Evolutionary conservation across 345 rosid genomes (phyloP), one percentile per base, ranked within the genome.

Genomic region (Populus ilicifolia): DNA sequence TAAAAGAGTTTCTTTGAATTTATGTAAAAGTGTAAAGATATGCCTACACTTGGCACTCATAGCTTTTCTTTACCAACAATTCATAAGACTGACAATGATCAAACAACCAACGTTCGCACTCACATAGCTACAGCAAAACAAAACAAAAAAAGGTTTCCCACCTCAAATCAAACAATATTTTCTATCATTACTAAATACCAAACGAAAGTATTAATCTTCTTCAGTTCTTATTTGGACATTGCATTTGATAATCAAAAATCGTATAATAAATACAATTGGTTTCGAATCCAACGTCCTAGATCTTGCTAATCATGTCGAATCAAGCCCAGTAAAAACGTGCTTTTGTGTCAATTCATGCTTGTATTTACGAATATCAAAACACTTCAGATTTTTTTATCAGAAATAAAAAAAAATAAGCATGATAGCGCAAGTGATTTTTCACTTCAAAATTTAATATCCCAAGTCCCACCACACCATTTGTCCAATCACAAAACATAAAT

Each of bases 101-200:
- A 38, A 48, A 23, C 48, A 74, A 74, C 54, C 30, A 71, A 71
- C 46, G 29, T 25, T 59, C 18, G 71, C 73, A 11, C 4, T 67
- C 11, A n/a, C 68, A 76, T 38, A 71, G 56, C 67, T n/a, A 66
- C 79, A 54, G 41, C 71, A 64, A 14, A 3, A 59, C 14, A 39
- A 3, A 46, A 43, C 16, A 48, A 1, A 54, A 52, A 59, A 59
- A 54, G 6, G 29, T 35, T 33, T 13, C 10, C 48, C 65, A 1
- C 18, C 18, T 27, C 9, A 35, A 21, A 16, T 35, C 20, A 9
- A 70, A 27, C 46, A 39, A 2, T 14, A 41, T 41, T 41, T 41
- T 41, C 14, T 41, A 41, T 41, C 46, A 43, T 43, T 43, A 43
- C 12, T 43, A 43, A 43, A 2, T 13, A 43, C 46, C 46, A 10